Conservation (phyloP, 108 stramenopile genomes). For the Fragilariopsis cylindrus region DNA sequence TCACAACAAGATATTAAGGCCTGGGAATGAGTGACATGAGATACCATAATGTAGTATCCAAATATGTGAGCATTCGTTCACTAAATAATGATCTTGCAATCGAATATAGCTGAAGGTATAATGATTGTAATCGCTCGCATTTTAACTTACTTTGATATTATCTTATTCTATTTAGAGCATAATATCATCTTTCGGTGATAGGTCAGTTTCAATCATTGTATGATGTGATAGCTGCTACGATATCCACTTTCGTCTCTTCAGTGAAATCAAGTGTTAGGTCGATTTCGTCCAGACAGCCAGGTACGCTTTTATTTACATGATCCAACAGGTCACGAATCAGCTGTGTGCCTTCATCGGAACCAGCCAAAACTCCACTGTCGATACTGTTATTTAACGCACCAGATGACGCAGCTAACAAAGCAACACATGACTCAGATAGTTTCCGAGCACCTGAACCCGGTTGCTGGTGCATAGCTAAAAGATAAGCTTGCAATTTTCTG, state of each 20-base stretch:
- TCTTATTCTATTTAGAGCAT: no score
- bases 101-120: no score
- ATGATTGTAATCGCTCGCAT: no score
- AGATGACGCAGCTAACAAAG: conserved; percentile 71
- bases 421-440: conserved; percentile 70
- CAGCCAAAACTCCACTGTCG: conserved; percentile 54
- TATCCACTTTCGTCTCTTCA: conserved; percentile 30
- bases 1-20: no score
- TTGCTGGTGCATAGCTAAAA: conserved; percentile 86
- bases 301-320: conserved; percentile 47
- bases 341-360: conserved; percentile 52
- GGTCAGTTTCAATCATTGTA: conserved; percentile 38
- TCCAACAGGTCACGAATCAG: conserved; percentile 53
- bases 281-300: conserved; percentile 54
- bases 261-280: conserved; percentile 67
- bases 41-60: no score
- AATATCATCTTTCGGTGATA: not conserved
- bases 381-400: conserved; percentile 67
- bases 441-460: conserved; percentile 41
- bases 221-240: conserved; percentile 57
- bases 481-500: conserved; percentile 55
- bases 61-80: no score
- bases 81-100: no score
- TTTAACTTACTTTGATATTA: no score
- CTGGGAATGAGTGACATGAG: no score